These are phyloP conservation scores for Eutrema japonicum DNA, from an alignment of 345 rosid species.

Conservation along the genomic window DNA sequence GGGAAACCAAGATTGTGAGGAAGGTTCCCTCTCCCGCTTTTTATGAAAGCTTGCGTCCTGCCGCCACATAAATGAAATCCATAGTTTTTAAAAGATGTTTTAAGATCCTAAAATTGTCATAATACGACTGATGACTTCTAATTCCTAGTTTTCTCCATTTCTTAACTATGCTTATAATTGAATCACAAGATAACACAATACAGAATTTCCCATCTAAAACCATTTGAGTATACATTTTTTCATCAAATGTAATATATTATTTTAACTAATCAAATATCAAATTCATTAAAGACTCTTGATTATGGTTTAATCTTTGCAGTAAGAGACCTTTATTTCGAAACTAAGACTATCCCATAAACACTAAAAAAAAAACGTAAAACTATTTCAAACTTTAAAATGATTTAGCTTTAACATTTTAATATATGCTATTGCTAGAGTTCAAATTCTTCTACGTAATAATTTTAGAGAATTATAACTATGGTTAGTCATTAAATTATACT, in stretches of 20 bases:
- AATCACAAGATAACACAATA: not conserved
- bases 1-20: constrained; percentile 12
- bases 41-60: not conserved
- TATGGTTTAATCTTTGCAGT: too few relatives aligned
- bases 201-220: constrained; percentile 1
- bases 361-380: too few relatives aligned
- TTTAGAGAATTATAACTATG: not conserved
- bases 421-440: not conserved
- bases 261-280: not conserved
- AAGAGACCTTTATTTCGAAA: too few relatives aligned
- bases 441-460: not conserved
- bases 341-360: too few relatives aligned
- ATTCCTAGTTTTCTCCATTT: not conserved
- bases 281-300: too few relatives aligned
- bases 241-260: not conserved
- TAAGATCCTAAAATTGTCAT: constrained; percentile 9
- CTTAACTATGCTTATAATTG: not conserved
- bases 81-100: constrained; percentile 26
- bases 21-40: not conserved
- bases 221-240: not conserved
- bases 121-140: constrained; percentile 12
- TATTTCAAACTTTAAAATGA: too few relatives aligned
- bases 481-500: not conserved
- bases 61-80: constrained; percentile 38
- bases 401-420: not conserved